Conservation (phyloP, 225 moss, liverwort and hornwort genomes). For the Rhytidiadelphus loreus region DNA sequence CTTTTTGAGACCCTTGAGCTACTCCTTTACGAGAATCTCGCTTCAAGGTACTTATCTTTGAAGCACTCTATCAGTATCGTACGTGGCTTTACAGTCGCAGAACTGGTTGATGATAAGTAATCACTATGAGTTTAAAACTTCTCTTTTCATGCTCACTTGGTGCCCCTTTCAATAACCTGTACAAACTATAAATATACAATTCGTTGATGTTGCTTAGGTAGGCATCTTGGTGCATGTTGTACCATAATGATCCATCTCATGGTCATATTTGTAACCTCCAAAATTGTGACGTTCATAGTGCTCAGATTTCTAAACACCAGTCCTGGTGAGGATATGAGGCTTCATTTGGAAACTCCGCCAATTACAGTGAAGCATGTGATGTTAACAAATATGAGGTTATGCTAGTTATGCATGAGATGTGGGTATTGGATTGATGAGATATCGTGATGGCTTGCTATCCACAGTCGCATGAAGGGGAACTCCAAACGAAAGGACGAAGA, state of each 20-base stretch:
- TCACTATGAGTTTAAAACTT: neutral
- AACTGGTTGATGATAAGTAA: neutral
- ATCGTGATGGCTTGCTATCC: neutral
- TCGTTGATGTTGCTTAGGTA: neutral
- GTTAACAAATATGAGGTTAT: neutral
- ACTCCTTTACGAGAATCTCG: constrained; percentile 92
- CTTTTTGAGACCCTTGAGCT: constrained; percentile 95
- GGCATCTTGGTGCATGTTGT: neutral
- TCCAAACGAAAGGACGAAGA: constrained; percentile 42
- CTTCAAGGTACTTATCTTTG: constrained; percentile 53
- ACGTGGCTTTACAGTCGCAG: neutral
- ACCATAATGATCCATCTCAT: neutral
- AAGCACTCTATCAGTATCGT: neutral
- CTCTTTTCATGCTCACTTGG: neutral
- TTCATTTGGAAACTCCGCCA: neutral
- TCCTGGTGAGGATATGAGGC: neutral
- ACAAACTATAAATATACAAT: neutral
- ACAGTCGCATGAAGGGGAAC: constrained; percentile 45
- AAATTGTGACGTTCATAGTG: neutral
- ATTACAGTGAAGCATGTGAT: neutral
- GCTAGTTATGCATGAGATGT: neutral
- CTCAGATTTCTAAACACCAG: neutral
- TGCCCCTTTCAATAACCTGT: neutral
- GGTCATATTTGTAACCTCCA: neutral
- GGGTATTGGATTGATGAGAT: neutral